phyloP scores from a whole-genome alignment of 1,139 yeast species.

The Komagataea norvegica region DNA sequence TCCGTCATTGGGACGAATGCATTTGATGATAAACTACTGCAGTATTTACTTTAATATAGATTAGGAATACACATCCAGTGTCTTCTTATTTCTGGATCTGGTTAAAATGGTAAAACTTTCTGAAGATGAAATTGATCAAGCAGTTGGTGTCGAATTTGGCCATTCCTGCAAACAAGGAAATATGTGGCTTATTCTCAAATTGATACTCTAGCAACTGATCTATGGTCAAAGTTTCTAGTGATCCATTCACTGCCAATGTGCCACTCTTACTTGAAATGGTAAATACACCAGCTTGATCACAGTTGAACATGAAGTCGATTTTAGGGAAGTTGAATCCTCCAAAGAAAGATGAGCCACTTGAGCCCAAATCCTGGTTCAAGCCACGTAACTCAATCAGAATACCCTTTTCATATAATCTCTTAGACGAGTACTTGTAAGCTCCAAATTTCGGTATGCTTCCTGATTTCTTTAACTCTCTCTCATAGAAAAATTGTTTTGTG shows the following conservation, averaged over 20 bases:
- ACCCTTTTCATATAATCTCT: slow-evolving; percentile 69
- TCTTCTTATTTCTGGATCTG: not conserved
- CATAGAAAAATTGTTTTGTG: slow-evolving; percentile 76
- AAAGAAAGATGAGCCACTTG: slow-evolving; percentile 31
- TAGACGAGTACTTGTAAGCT: slow-evolving; percentile 75
- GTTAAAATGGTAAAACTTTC: slow-evolving; percentile 51
- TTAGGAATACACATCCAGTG: not conserved
- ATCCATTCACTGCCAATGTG: slow-evolving; percentile 25
- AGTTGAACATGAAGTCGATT: slow-evolving; percentile 68
- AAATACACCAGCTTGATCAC: slow-evolving; percentile 70
- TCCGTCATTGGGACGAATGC: no score
- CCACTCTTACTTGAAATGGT: slow-evolving; percentile 63
- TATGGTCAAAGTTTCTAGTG: slow-evolving; percentile 22
- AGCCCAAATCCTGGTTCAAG: slow-evolving; percentile 36
- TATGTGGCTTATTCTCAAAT: slow-evolving; percentile 44
- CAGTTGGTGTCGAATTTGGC: slow-evolving; percentile 63
- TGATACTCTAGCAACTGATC: slow-evolving; percentile 70
- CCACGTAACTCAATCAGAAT: slow-evolving; percentile 58
- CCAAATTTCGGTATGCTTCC: slow-evolving; percentile 77
- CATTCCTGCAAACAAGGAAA: slow-evolving; percentile 59
- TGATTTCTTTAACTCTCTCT: slow-evolving; percentile 58
- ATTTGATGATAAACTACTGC: no score
- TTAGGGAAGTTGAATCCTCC: slow-evolving; percentile 58
- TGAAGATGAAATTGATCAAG: slow-evolving; percentile 62
- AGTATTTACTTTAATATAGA: no score